Conservation (phyloP, 441 rosid genomes). For the Arabidopsis hybrid region DNA sequence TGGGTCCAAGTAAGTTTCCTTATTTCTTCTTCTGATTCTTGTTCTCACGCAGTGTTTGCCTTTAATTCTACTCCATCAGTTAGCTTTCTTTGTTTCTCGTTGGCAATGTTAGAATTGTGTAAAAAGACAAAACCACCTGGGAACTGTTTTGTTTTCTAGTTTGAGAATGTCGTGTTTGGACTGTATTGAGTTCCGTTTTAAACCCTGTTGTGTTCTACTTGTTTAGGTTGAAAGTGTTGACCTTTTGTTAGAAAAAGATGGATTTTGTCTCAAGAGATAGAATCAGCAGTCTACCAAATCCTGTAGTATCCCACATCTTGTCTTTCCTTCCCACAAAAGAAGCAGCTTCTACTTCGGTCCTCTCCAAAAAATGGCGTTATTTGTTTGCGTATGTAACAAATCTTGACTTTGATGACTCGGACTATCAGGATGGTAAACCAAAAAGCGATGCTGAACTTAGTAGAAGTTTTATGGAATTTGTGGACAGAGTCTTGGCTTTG, state of each 20-base stretch:
- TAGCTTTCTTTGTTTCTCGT: not conserved
- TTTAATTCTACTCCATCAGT: not conserved
- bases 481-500: not conserved
- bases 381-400: conserved; percentile 16
- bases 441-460: not conserved
- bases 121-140: conserved; percentile 23
- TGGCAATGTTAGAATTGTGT: not conserved
- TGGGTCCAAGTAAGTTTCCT: conserved; percentile 21
- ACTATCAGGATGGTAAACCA: not conserved
- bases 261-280: not conserved
- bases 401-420: conserved; percentile 15
- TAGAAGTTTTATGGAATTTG: not conserved
- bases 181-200: not conserved
- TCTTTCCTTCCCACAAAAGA: conserved; percentile 37
- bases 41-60: not conserved
- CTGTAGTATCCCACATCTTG: conserved; percentile 17
- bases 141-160: conserved; percentile 24
- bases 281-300: conserved; percentile 26
- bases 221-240: not conserved
- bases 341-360: conserved; percentile 31
- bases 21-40: conserved; percentile 11
- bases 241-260: conserved; percentile 10
- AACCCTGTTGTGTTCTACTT: not conserved
- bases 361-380: conserved; percentile 17
- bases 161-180: not conserved